A percentile compares a stretch with the other conserved stretches of the same genome.
Evolutionary conservation across 805 yeast genomes (phyloP).

Genomic region (Yarrowia keelungensis): DNA sequence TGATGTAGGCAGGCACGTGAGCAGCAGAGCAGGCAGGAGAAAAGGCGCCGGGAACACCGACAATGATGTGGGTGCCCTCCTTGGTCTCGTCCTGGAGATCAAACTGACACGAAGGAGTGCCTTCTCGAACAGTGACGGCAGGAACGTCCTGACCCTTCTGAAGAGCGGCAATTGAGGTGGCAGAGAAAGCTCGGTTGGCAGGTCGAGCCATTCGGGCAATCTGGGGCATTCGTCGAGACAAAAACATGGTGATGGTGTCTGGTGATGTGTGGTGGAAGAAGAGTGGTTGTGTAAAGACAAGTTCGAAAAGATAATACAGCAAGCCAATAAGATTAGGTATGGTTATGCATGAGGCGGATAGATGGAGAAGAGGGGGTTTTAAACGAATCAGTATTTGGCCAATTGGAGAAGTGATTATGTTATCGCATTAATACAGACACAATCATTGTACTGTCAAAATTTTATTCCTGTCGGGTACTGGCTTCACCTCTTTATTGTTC

Average conservation of each 20-base stretch:
- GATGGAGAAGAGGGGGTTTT: background rate
- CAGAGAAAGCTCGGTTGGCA: constrained; percentile 40
- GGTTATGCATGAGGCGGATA: constrained; percentile 7
- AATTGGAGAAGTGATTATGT: background rate
- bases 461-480: too few relatives aligned
- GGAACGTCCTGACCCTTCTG: constrained; percentile 70
- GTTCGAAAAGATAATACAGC: background rate
- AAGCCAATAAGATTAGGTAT: constrained; percentile 28
- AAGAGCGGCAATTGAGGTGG: constrained; percentile 49
- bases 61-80: constrained; percentile 60
- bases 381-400: background rate
- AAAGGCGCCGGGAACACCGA: constrained; percentile 79
- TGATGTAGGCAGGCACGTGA: constrained; percentile 78
- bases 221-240: constrained; percentile 29
- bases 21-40: constrained; percentile 78
- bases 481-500: too few relatives aligned
- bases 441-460: too few relatives aligned
- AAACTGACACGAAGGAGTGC: constrained; percentile 69
- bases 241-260: constrained; percentile 1
- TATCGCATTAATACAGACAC: background rate
- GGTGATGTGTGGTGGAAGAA: background rate
- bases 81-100: constrained; percentile 59
- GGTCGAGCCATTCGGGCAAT: constrained; percentile 14
- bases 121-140: constrained; percentile 59
- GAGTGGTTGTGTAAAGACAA: background rate